These are phyloP conservation scores for Paecilomyces dactylethromorphus DNA, from an alignment of 2,329 filamentous ascomycete genomes.

Conservation along the genomic window DNA sequence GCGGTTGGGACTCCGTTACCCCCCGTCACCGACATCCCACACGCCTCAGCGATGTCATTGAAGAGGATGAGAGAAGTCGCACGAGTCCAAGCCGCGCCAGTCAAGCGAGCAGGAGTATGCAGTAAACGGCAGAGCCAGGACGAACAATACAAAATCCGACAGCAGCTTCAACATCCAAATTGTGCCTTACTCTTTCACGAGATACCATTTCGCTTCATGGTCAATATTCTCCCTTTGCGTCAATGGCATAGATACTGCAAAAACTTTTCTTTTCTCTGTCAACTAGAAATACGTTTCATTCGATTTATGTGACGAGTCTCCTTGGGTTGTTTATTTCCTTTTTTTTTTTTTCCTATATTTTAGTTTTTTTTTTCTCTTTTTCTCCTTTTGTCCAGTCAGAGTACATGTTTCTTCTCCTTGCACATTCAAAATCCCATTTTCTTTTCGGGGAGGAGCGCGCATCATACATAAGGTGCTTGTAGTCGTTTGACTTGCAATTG, in stretches of 20 bases:
- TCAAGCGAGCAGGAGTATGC: slow-evolving; percentile 42
- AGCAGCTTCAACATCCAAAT: background rate
- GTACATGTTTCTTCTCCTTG: slow-evolving; percentile 1
- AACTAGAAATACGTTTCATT: slow-evolving; percentile 4
- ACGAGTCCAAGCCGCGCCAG: slow-evolving; percentile 64
- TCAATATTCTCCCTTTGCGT: background rate
- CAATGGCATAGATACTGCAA: background rate
- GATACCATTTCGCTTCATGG: background rate
- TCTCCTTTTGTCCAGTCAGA: background rate
- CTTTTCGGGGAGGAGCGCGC: background rate
- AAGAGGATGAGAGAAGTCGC: slow-evolving; percentile 71
- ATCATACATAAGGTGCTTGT: background rate
- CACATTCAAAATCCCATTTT: background rate
- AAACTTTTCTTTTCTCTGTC: slow-evolving; percentile 2
- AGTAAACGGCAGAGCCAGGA: slow-evolving; percentile 11
- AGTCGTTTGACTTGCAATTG: background rate
- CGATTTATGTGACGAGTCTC: slow-evolving; percentile 2
- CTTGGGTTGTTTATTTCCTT: slow-evolving; percentile 3
- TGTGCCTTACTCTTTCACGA: background rate
- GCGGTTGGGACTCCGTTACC: slow-evolving; percentile 69
- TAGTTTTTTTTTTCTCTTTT: background rate
- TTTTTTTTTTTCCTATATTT: slow-evolving; percentile 2
- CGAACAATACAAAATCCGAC: background rate
- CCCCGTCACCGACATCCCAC: slow-evolving; percentile 78
- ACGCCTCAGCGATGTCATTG: slow-evolving; percentile 77